Base-by-base conservation (phyloP, 805 yeast species). In the Nakazawaea ernobii region DNA sequence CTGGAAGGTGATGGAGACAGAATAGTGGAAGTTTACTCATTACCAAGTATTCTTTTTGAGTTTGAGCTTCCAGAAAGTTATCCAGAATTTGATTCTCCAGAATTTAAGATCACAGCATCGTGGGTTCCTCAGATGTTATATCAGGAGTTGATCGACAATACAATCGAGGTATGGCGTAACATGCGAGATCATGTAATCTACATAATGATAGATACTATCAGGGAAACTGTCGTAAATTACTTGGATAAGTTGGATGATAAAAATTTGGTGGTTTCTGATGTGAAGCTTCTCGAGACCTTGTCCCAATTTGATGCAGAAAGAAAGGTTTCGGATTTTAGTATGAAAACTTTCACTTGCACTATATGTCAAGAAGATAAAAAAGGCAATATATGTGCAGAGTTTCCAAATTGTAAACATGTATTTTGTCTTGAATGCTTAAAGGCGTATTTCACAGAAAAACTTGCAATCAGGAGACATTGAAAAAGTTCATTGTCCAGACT, bases 401-500 rank as follows among this genome's bases (percentile, higher is more conserved):
- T 73, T 46, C 59, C 67, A 1, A 62, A 68, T 1, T 81, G 86
- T 53, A 62, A 60, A 7, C 86, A 80, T 55, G 57, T 61, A 0
- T 73, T 79, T 48, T 80, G 86, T 54, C 61, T 58, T 39, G 40
- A 50, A 1, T 81, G 86, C 51, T 58, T 77, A 3, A 49, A 45
- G 10, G 71, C 68, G 6, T 79, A 73, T 50, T 73, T 71, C 43
- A 51, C 57, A 1, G 59, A 68, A 3, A n/a, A 59, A 63, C 39
- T 79, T 81, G 10, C 55, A 55, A 7, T 58, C 70, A 4, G 86
- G 83, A 3, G 75, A 74, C 32, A 67, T 78, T 4, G 69, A 69
- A 14, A 72, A 65, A 40, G 63, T 82, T 1, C 80, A 79, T 56
- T 82, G 87, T 54, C 86, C 86, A 1, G 71, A 78, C 40, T 75